Percentiles rank a stretch among this genome's conserved stretches.
These are phyloP conservation scores for Mycena albidolilacea DNA, from an alignment of 768 basidiomycete genomes.

Conservation along the genomic window DNA sequence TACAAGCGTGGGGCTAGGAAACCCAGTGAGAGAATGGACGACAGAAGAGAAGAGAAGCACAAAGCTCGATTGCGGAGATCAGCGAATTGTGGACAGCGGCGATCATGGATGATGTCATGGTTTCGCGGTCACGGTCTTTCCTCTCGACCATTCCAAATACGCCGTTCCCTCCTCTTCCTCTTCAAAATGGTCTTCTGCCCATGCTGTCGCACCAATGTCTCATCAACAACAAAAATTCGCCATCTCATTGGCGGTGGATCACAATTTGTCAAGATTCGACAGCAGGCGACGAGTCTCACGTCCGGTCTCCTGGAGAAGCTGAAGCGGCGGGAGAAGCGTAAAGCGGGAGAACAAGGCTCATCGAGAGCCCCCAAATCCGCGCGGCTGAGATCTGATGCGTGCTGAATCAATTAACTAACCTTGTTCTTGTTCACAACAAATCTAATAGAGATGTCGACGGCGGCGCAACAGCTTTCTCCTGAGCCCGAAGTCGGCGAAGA, in stretches of 20 bases:
- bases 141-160: not conserved
- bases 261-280: not conserved
- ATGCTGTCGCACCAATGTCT: not conserved
- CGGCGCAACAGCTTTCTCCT: not conserved
- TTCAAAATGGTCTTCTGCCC: not conserved
- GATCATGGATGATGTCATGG: too few species aligned
- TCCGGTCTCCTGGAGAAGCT: not conserved
- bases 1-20: too few species aligned
- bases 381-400: not conserved
- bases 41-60: too few species aligned
- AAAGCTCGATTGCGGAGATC: too few species aligned
- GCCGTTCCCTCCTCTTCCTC: too few species aligned
- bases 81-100: too few species aligned
- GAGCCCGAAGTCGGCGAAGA: not conserved
- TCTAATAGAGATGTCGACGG: not conserved
- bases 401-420: not conserved
- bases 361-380: not conserved
- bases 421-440: not conserved
- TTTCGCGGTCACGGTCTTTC: too few species aligned
- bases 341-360: not conserved
- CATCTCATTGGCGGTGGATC: not conserved
- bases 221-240: not conserved
- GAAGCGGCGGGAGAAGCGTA: not conserved
- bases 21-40: too few species aligned
- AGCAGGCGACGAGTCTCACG: not conserved